phyloP scores from a whole-genome alignment of 2,329 filamentous ascomycete genomes.

The Cytospora chrysosperma region DNA sequence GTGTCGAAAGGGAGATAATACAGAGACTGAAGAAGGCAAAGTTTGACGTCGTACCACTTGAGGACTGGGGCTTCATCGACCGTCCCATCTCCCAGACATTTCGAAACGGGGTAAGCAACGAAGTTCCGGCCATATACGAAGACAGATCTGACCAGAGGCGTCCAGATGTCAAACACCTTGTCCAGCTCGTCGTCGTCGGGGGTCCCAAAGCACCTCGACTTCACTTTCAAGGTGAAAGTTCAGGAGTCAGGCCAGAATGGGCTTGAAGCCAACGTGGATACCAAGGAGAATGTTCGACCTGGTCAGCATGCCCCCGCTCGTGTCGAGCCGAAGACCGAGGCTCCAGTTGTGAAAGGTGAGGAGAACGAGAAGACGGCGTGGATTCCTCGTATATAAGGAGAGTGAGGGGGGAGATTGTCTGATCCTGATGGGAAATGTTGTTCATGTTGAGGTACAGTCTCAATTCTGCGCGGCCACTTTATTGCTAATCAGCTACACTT shows the following conservation, averaged over 20 bases:
- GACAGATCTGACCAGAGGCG: background rate
- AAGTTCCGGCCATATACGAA: background rate
- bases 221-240: background rate
- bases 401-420: no score
- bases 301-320: background rate
- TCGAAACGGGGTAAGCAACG: background rate
- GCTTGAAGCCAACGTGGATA: background rate
- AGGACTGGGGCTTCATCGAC: conserved; percentile 17
- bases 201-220: background rate
- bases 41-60: background rate
- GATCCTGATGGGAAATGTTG: background rate
- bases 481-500: background rate
- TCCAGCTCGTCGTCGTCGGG: no score
- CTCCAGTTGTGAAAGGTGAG: background rate
- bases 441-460: background rate
- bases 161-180: background rate
- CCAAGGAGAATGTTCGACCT: background rate
- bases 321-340: background rate
- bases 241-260: background rate
- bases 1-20: conserved; percentile 16
- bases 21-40: conserved; percentile 4
- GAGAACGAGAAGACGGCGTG: background rate
- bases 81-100: background rate
- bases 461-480: background rate
- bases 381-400: background rate